Evolutionary conservation across 106 monocot species (phyloP).

Genomic region (Dioscorea alata): DNA sequence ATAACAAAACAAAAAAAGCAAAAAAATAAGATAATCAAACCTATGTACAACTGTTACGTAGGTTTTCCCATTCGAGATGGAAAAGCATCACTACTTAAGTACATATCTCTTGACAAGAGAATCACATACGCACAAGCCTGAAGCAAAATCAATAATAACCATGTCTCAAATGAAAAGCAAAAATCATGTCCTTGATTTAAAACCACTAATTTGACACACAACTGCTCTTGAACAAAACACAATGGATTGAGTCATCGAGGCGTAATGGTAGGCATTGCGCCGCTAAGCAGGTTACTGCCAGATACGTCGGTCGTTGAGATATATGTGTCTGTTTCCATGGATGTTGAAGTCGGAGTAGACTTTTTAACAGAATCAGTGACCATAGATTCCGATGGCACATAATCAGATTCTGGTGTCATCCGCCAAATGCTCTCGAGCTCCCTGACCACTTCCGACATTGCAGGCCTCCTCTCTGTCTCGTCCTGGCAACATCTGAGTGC

Average conservation of each 20-base stretch:
- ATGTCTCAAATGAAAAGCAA: no score
- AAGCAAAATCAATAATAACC: no score
- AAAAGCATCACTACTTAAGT: no score
- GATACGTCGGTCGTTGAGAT: constrained; percentile 46
- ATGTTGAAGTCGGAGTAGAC: constrained; percentile 27
- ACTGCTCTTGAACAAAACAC: not conserved
- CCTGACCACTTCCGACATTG: constrained; percentile 79
- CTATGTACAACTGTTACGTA: no score
- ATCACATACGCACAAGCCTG: no score
- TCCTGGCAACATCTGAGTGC: constrained; percentile 83
- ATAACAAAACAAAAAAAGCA: no score
- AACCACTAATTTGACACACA: no score
- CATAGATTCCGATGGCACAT: constrained; percentile 20
- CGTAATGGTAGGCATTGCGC: constrained; percentile 40
- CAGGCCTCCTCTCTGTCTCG: constrained; percentile 79
- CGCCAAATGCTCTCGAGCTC: constrained; percentile 73
- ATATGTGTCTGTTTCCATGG: constrained; percentile 10
- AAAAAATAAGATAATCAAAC: no score
- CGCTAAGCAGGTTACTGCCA: constrained; percentile 62
- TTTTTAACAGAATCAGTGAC: constrained; percentile 7
- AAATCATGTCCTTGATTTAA: no score
- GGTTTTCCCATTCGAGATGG: no score
- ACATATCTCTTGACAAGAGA: no score
- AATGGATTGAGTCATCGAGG: constrained; percentile 41
- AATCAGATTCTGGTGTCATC: constrained; percentile 50